phyloP scores from a whole-genome alignment of 2,329 filamentous ascomycete species.

The Pseudogymnoascus sp. region DNA sequence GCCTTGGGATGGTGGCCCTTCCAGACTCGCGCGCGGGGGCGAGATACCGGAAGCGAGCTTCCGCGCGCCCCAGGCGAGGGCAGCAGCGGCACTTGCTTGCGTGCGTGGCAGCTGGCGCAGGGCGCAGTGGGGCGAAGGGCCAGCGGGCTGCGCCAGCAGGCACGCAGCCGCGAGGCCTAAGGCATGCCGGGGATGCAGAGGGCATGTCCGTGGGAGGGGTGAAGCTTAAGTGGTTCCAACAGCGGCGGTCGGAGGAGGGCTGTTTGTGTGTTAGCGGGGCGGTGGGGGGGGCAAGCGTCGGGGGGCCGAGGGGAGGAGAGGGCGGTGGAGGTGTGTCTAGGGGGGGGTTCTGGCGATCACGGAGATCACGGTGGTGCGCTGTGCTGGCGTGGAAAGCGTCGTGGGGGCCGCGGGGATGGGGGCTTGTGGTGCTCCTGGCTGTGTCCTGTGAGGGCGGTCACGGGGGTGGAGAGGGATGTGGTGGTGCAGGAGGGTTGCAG shows the following conservation, averaged over 20 bases:
- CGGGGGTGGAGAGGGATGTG: not conserved
- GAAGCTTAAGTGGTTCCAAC: not conserved
- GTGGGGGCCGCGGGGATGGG: not conserved
- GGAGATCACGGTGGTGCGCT: not conserved
- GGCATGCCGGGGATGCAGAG: not conserved
- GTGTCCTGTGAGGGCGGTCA: not conserved
- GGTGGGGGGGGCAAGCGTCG: not conserved
- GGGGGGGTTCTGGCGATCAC: not conserved
- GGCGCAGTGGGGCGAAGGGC: not conserved
- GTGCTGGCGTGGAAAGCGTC: not conserved
- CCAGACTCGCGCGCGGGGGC: not conserved
- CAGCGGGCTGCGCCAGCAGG: not conserved
- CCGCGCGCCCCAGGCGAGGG: not conserved
- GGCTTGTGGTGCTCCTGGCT: not conserved
- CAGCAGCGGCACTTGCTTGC: not conserved
- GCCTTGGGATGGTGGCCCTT: not conserved
- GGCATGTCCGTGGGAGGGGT: not conserved
- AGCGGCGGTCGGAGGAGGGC: not conserved
- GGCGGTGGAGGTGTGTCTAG: not conserved
- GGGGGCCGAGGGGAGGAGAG: not conserved
- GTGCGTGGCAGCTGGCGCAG: not conserved
- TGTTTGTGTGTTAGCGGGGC: not conserved
- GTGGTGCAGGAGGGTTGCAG: not conserved
- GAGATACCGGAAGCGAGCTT: not conserved
- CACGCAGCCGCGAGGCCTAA: not conserved